Evolutionary conservation across 2,329 filamentous ascomycete species (phyloP).

Genomic region (Botrytis elliptica): DNA sequence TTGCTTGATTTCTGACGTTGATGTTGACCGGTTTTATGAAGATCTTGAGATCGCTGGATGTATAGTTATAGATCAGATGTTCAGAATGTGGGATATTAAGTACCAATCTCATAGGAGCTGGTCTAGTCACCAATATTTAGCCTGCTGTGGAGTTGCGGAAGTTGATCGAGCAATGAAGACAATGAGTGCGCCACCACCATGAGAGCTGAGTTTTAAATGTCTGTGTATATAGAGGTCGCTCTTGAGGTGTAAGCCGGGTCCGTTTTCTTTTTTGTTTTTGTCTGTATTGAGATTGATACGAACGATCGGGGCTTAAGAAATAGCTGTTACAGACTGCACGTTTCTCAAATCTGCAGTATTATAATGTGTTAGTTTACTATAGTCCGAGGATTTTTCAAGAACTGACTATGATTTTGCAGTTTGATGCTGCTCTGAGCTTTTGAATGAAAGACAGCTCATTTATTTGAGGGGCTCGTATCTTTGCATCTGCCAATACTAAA

Average conservation of each 20-base stretch:
- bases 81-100: not conserved
- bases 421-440: not conserved
- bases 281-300: too few species aligned
- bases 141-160: not conserved
- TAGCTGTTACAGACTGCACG: too few species aligned
- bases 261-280: too few species aligned
- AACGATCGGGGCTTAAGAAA: too few species aligned
- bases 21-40: not conserved
- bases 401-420: not conserved
- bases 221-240: not conserved
- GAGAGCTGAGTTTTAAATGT: not conserved
- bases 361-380: not conserved
- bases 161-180: too few species aligned
- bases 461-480: not conserved
- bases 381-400: not conserved
- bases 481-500: not conserved
- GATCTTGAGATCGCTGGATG: not conserved
- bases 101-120: not conserved
- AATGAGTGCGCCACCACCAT: not conserved
- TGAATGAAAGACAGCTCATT: not conserved
- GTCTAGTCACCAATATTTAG: not conserved
- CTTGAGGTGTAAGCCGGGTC: not conserved
- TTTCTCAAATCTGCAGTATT: not conserved
- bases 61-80: not conserved
- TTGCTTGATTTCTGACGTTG: not conserved